Conservation (phyloP, 2,329 filamentous ascomycete genomes). For the Stagonosporopsis chrysanthemi region DNA sequence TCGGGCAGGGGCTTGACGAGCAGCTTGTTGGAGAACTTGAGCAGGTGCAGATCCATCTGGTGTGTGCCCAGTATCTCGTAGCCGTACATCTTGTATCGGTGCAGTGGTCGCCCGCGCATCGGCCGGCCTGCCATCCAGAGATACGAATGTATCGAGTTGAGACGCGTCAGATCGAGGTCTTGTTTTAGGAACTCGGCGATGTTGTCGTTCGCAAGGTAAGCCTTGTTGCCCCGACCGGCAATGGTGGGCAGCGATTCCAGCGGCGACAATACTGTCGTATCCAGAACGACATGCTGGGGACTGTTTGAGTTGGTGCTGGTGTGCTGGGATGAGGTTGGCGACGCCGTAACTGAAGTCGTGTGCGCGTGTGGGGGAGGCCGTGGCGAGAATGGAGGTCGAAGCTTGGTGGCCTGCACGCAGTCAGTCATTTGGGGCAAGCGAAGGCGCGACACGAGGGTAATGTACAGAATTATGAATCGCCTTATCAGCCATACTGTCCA, state of each 20-base stretch:
- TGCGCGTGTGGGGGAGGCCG: slow-evolving; percentile 28
- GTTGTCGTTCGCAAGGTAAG: slow-evolving; percentile 35
- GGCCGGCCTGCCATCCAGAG: slow-evolving; percentile 50
- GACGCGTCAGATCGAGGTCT: slow-evolving; percentile 40
- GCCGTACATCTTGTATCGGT: slow-evolving; percentile 48
- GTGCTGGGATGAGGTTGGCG: slow-evolving; percentile 19
- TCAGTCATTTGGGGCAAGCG: neutral
- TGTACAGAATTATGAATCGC: slow-evolving; percentile 6
- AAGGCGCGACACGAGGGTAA: neutral
- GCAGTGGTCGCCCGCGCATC: slow-evolving; percentile 45
- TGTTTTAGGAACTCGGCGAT: slow-evolving; percentile 37
- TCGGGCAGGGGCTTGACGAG: slow-evolving; percentile 46
- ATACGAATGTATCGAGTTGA: slow-evolving; percentile 45
- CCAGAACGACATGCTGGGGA: slow-evolving; percentile 20
- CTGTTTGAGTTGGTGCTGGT: slow-evolving; percentile 3
- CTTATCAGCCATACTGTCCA: slow-evolving; percentile 29
- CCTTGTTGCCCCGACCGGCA: slow-evolving; percentile 24
- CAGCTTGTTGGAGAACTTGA: slow-evolving; percentile 43
- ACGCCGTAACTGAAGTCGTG: slow-evolving; percentile 10
- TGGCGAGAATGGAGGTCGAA: slow-evolving; percentile 36
- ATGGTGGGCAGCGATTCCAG: slow-evolving; percentile 47
- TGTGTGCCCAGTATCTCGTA: slow-evolving; percentile 41
- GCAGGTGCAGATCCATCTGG: slow-evolving; percentile 48
- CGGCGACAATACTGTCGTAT: slow-evolving; percentile 30
- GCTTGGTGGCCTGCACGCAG: slow-evolving; percentile 7